phyloP scores from a whole-genome alignment of 2,329 filamentous ascomycete genomes.

The Drechslerella coelobrocha region DNA sequence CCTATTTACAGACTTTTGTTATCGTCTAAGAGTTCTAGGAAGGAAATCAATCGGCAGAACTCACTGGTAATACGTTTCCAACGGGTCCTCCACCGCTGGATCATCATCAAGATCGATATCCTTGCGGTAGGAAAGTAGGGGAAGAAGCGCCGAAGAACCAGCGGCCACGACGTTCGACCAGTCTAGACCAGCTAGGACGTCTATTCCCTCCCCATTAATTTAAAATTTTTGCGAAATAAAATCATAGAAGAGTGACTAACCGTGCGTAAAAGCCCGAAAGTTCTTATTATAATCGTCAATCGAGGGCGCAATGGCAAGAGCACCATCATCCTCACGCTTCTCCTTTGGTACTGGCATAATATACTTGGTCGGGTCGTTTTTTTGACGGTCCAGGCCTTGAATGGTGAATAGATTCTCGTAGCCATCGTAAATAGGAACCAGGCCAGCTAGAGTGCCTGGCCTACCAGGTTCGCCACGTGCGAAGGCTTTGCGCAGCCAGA shows the following conservation, averaged over 20 bases:
- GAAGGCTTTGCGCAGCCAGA: slow-evolving; percentile 70
- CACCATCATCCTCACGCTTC: slow-evolving; percentile 65
- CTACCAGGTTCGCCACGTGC: slow-evolving; percentile 67
- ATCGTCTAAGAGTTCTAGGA: no score
- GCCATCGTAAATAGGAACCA: slow-evolving; percentile 66
- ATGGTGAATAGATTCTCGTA: slow-evolving; percentile 66
- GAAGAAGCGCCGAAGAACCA: slow-evolving; percentile 80
- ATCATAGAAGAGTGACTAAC: slow-evolving; percentile 53
- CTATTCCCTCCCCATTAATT: no score
- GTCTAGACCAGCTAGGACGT: slow-evolving; percentile 59
- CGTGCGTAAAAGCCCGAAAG: slow-evolving; percentile 82
- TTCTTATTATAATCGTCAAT: slow-evolving; percentile 60
- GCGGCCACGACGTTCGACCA: slow-evolving; percentile 86
- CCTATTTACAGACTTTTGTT: no score
- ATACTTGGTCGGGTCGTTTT: slow-evolving; percentile 68
- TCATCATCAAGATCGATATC: no score
- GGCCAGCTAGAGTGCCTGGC: slow-evolving; percentile 59
- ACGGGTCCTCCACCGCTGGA: slow-evolving; percentile 60
- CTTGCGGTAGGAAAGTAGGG: slow-evolving; percentile 72
- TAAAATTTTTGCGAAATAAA: no score
- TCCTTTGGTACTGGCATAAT: slow-evolving; percentile 72
- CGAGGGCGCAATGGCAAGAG: background rate
- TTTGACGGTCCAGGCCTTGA: slow-evolving; percentile 67
- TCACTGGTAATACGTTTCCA: slow-evolving; percentile 79
- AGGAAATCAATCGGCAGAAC: no score